Percentiles rank a stretch among this genome's conserved stretches.
Conservation (phyloP, 495 filamentous ascomycete species). For the Penicillium atrosanguineum region DNA sequence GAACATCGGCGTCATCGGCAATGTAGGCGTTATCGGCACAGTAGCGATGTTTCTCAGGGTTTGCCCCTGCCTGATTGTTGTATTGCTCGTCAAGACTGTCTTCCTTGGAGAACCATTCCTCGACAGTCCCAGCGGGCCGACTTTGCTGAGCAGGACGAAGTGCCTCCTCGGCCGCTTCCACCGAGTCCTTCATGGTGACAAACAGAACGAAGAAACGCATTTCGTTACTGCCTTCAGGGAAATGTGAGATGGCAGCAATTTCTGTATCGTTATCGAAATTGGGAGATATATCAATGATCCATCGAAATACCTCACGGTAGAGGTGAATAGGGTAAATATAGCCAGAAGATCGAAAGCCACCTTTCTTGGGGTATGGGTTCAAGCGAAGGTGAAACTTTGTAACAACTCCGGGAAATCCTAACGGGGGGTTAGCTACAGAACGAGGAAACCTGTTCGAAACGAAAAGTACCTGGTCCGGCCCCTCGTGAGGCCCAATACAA, state of each 20-base stretch:
- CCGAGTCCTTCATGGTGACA: slow-evolving; percentile 37
- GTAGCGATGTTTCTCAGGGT: slow-evolving; percentile 45
- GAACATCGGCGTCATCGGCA: slow-evolving; percentile 39
- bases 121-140: slow-evolving; percentile 28
- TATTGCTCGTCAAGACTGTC: slow-evolving; percentile 44
- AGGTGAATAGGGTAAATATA: slow-evolving; percentile 43
- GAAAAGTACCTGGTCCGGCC: no score
- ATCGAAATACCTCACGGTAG: slow-evolving; percentile 42
- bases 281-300: slow-evolving; percentile 38
- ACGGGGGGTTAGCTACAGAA: no score
- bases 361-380: slow-evolving; percentile 17
- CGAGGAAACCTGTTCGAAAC: no score
- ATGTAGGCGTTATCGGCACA: slow-evolving; percentile 51
- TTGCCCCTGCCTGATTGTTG: slow-evolving; percentile 33
- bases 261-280: slow-evolving; percentile 40
- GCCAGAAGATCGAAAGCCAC: slow-evolving; percentile 36
- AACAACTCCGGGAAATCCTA: slow-evolving; percentile 49
- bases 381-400: slow-evolving; percentile 45
- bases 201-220: slow-evolving; percentile 39
- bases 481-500: no score
- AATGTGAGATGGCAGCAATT: slow-evolving; percentile 37
- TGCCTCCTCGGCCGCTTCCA: slow-evolving; percentile 29
- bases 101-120: slow-evolving; percentile 30
- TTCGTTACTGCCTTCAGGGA: slow-evolving; percentile 23
- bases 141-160: slow-evolving; percentile 34